Conservation (phyloP, 345 rosid species). For the Hypericum androsaemum region DNA sequence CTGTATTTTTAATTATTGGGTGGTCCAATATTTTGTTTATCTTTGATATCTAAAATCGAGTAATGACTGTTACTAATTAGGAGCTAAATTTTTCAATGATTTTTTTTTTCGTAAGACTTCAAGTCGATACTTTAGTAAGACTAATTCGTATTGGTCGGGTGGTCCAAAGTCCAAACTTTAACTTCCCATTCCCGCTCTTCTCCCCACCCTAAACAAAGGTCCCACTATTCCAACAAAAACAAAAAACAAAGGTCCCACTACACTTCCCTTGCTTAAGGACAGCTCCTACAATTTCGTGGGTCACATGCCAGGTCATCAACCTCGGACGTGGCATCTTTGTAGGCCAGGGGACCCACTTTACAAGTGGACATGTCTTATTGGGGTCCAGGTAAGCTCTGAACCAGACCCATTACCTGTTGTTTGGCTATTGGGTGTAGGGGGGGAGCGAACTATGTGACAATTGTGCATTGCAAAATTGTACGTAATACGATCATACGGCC, state of each 20-base stretch:
- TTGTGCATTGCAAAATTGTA: not conserved
- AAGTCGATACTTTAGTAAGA: too few species aligned
- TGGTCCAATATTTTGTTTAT: too few species aligned
- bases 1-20: too few species aligned
- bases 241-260: too few species aligned
- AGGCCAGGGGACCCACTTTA: conserved; percentile 10
- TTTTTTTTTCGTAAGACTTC: too few species aligned
- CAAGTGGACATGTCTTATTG: conserved; percentile 7
- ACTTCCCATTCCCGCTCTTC: conserved; percentile 10
- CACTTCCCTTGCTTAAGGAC: not conserved
- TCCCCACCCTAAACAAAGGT: conserved; percentile 7
- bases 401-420: conserved; percentile 4
- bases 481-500: conserved; percentile 1
- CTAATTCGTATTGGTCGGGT: too few species aligned
- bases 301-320: conserved; percentile 12
- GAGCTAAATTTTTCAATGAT: too few species aligned
- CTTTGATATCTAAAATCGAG: too few species aligned
- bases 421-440: not conserved
- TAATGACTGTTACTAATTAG: too few species aligned
- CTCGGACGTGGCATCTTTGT: conserved; percentile 17
- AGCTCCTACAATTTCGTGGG: conserved; percentile 8
- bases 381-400: conserved; percentile 16
- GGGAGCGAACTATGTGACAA: too few species aligned
- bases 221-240: not conserved
- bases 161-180: conserved; percentile 23